Evolutionary conservation across 2,329 filamentous ascomycete species (phyloP).

Genomic region (Orbilia ellipsospora): DNA sequence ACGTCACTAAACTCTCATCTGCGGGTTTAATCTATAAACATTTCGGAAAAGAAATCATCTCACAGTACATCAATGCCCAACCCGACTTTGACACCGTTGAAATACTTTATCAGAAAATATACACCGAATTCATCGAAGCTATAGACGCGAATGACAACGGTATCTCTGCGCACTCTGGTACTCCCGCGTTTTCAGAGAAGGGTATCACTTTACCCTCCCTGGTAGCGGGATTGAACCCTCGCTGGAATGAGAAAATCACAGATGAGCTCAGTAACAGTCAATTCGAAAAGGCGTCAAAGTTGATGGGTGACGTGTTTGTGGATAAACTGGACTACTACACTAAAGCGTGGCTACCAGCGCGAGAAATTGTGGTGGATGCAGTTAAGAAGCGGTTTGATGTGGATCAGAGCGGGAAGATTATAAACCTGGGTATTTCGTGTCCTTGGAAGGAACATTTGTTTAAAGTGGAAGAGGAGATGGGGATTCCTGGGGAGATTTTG

Average conservation of each 20-base stretch:
- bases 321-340: constrained; percentile 81
- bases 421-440: constrained; percentile 83
- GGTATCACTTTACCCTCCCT: constrained; percentile 86
- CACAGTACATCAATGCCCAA: constrained; percentile 71
- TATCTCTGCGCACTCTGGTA: constrained; percentile 78
- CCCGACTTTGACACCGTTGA: constrained; percentile 75
- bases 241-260: constrained; percentile 77
- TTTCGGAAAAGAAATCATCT: constrained; percentile 87
- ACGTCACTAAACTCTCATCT: constrained; percentile 87
- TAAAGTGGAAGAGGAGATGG: constrained; percentile 76
- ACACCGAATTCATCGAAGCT: constrained; percentile 92
- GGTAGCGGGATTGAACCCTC: constrained; percentile 81
- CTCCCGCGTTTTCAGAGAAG: constrained; percentile 82
- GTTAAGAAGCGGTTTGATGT: constrained; percentile 75
- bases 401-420: constrained; percentile 79
- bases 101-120: constrained; percentile 86
- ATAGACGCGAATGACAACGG: constrained; percentile 99
- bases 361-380: constrained; percentile 79
- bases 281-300: constrained; percentile 79
- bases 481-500: constrained; percentile 68
- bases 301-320: constrained; percentile 90
- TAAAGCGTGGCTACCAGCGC: constrained; percentile 85
- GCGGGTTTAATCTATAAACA: constrained; percentile 96
- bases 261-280: constrained; percentile 79
- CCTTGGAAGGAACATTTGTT: constrained; percentile 99